Percentiles rank a stretch among this genome's conserved stretches.
Evolutionary conservation across 192 early-diverging fungal genomes (phyloP).

Genomic region (Pilobolus umbonatus): DNA sequence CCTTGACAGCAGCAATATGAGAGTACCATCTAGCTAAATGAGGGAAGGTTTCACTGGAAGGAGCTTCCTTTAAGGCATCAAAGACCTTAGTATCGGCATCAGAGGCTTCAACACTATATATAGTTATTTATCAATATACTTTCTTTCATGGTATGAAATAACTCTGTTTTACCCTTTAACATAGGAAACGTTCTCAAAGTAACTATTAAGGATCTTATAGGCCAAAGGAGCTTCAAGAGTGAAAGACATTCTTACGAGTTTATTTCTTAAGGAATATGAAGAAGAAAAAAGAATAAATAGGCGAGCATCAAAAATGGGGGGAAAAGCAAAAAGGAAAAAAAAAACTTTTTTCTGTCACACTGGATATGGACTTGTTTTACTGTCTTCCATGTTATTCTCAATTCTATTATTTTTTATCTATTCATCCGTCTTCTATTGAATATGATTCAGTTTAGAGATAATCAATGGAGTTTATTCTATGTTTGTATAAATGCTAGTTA

Average conservation of each 20-base stretch:
- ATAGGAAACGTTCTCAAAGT: conserved; percentile 74
- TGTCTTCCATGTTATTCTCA: too few species aligned
- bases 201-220: conserved; percentile 68
- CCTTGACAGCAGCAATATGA: conserved; percentile 70
- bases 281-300: conserved; percentile 11
- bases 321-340: conserved; percentile 21
- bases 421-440: too few species aligned
- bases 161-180: conserved; percentile 62
- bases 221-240: conserved; percentile 56
- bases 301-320: neutral
- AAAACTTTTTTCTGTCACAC: conserved; percentile 18
- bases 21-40: conserved; percentile 95
- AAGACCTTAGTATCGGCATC: conserved; percentile 87
- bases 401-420: too few species aligned
- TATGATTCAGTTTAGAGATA: too few species aligned
- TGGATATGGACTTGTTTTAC: too few species aligned
- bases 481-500: too few species aligned
- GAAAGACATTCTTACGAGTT: conserved; percentile 75
- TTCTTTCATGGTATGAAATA: neutral
- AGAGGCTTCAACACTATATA: conserved; percentile 64
- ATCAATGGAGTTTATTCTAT: too few species aligned
- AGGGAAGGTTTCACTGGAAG: conserved; percentile 70
- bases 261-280: conserved; percentile 23
- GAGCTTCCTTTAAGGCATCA: conserved; percentile 67
- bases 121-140: neutral